Base-by-base conservation (phyloP, 768 basidiomycete genomes). In the Mycena polygramma region DNA sequence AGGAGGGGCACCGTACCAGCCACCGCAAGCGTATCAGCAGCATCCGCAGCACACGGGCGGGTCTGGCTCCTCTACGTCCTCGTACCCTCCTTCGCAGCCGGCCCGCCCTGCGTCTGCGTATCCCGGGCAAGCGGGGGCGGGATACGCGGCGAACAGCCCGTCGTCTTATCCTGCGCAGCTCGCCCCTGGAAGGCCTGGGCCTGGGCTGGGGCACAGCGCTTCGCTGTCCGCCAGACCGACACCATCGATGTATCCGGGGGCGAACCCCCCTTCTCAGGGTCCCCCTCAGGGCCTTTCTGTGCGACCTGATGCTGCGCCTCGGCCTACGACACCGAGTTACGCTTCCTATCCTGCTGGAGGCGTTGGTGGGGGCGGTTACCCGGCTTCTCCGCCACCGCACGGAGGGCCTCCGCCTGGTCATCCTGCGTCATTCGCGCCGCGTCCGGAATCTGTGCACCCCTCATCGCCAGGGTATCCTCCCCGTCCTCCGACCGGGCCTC, bases 31-130 rank as follows among this genome's bases (percentile, higher is more conserved):
- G 52, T 14, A 53, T 46, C 66, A 30, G 15, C 71, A 30, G 48
- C 70, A 41, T 20, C 71, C 43, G 39, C 52, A 55, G 66, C 63
- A 64, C 13, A 58, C 58, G 24, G 63, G 69, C 35, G 52, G 60
- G 7, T 62, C 69, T 13, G 54, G 45, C 22, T 61, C 63, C 15
- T 64, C 68, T 9, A 14, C 39, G 19, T 39, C 35, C 17, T 51
- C 69, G 59, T 69, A 52, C n/a, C 70, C 75, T 26, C 75, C 70
- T 39, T 72, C 72, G 36, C 66, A 45, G 17, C 39, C 66, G 30
- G 54, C 52, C 45, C 61, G 63, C 11, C 71, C 76, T 11, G 0
- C 51, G n/a, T 68, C 74, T 9, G 48, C 69, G 45, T 54, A 67
- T 41, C 64, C 73, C 35, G 58, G 54, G 3, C 70, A 68, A 52